These are phyloP conservation scores for Lasiosphaeria miniovina DNA, from an alignment of 495 filamentous ascomycete genomes.

Conservation along the genomic window DNA sequence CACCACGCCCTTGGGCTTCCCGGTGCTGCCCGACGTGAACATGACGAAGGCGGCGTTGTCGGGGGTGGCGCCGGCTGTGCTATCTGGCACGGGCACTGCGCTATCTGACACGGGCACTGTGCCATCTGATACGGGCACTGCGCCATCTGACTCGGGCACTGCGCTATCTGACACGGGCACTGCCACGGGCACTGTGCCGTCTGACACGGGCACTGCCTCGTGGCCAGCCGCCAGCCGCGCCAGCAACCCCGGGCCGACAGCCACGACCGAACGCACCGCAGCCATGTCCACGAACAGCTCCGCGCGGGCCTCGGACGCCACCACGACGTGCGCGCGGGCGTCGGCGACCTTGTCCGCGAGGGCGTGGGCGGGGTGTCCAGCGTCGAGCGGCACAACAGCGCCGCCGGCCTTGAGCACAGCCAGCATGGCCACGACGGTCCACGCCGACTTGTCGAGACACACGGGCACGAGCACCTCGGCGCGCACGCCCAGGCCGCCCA, in stretches of 20 bases:
- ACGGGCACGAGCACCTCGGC: constrained; percentile 52
- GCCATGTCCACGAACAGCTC: constrained; percentile 20
- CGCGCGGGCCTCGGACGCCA: constrained; percentile 14
- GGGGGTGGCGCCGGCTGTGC: not conserved
- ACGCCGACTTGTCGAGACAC: constrained; percentile 48
- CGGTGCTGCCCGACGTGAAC: constrained; percentile 23
- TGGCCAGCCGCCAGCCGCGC: not conserved
- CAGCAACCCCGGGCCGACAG: constrained; percentile 9
- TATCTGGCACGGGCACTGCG: not conserved
- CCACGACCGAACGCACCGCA: constrained; percentile 6
- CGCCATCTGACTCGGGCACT: too few relatives aligned
- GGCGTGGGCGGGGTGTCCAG: constrained; percentile 42
- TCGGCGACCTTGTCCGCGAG: not conserved
- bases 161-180: not conserved
- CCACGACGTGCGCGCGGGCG: constrained; percentile 34
- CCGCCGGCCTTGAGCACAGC: constrained; percentile 46
- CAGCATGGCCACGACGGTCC: constrained; percentile 42
- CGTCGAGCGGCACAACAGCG: constrained; percentile 50
- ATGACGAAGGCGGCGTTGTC: constrained; percentile 50
- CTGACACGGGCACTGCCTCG: not conserved
- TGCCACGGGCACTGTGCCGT: not conserved
- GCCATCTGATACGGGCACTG: not conserved
- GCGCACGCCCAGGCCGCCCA: constrained; percentile 45
- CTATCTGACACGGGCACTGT: not conserved
- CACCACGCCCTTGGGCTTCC: constrained; percentile 44